Evolutionary conservation across 2,329 filamentous ascomycete genomes (phyloP).

Genomic region (Pseudopithomyces maydicus): DNA sequence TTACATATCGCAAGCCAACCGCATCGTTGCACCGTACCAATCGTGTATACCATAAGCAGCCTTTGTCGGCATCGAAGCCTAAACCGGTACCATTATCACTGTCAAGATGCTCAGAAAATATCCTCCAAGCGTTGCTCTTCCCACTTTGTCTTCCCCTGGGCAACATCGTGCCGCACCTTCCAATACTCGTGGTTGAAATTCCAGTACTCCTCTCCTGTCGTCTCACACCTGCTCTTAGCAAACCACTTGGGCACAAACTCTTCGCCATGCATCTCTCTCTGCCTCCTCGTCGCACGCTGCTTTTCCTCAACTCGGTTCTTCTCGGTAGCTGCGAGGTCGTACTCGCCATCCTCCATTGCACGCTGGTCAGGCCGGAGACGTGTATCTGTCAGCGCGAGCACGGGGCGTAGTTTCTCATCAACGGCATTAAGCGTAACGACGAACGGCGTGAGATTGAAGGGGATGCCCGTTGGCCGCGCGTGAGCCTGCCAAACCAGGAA

Average conservation of each 20-base stretch:
- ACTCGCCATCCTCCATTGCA: conserved; percentile 98
- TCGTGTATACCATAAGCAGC: not conserved
- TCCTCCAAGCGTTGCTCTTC: conserved; percentile 68
- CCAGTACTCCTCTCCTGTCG: conserved; percentile 92
- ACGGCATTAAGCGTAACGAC: conserved; percentile 93
- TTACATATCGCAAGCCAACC: not conserved
- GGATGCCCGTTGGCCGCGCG: conserved; percentile 77
- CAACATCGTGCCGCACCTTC: conserved; percentile 71
- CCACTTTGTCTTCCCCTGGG: conserved; percentile 67
- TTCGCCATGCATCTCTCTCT: conserved; percentile 77
- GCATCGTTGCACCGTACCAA: not conserved
- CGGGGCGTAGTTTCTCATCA: conserved; percentile 76
- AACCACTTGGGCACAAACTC: conserved; percentile 91
- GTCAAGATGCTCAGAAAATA: conserved; percentile 62
- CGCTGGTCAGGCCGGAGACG: conserved; percentile 91
- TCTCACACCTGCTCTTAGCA: conserved; percentile 68
- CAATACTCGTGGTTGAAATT: conserved; percentile 88
- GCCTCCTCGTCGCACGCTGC: conserved; percentile 76
- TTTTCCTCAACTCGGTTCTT: conserved; percentile 95
- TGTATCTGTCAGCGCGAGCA: conserved; percentile 90
- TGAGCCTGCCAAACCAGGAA: conserved; percentile 95
- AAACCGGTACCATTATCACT: not conserved
- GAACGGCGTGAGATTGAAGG: conserved; percentile 97
- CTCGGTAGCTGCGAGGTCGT: conserved; percentile 89
- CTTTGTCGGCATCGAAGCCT: not conserved